Percentiles rank a stretch among this genome's conserved stretches.
Conservation (phyloP, 2,329 filamentous ascomycete species). For the Aspergillus melleus region DNA sequence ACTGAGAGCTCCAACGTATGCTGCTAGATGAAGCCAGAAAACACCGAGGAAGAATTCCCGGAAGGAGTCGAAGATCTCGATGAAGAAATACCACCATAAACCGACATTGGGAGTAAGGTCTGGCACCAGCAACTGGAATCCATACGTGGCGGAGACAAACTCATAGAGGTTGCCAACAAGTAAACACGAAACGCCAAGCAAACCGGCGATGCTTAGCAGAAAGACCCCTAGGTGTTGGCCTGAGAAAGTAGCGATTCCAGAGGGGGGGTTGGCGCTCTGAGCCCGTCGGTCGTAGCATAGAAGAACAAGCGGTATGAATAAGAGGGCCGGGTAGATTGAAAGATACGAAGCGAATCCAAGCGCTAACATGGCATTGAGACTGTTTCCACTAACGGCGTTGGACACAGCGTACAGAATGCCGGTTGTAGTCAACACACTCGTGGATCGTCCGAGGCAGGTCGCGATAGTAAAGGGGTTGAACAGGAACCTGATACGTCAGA, state of each 20-base stretch:
- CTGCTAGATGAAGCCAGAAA: constrained; percentile 92
- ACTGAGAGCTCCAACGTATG: constrained; percentile 83
- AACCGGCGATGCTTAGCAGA: constrained; percentile 53
- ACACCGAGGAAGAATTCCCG: constrained; percentile 94
- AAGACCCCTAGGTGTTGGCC: constrained; percentile 56
- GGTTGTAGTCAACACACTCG: constrained; percentile 82
- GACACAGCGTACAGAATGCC: constrained; percentile 82
- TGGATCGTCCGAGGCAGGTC: constrained; percentile 86
- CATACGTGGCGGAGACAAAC: constrained; percentile 86
- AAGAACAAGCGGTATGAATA: constrained; percentile 78
- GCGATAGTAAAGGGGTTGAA: constrained; percentile 94
- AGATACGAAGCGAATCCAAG: constrained; percentile 86
- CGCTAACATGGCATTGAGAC: constrained; percentile 76
- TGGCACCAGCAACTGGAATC: constrained; percentile 84
- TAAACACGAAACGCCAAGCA: constrained; percentile 71
- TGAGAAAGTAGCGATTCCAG: constrained; percentile 51
- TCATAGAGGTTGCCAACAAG: constrained; percentile 79
- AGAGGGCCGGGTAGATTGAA: constrained; percentile 84
- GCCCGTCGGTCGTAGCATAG: constrained; percentile 72
- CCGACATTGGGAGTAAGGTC: constrained; percentile 94
- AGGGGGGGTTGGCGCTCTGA: constrained; percentile 32
- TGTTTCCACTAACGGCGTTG: constrained; percentile 73
- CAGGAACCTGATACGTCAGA: constrained; percentile 64
- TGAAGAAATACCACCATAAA: constrained; percentile 99
- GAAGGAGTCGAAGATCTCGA: constrained; percentile 99